These are phyloP conservation scores for Coemansia interrupta DNA, from an alignment of 192 early-diverging fungal genomes.

Conservation along the genomic window DNA sequence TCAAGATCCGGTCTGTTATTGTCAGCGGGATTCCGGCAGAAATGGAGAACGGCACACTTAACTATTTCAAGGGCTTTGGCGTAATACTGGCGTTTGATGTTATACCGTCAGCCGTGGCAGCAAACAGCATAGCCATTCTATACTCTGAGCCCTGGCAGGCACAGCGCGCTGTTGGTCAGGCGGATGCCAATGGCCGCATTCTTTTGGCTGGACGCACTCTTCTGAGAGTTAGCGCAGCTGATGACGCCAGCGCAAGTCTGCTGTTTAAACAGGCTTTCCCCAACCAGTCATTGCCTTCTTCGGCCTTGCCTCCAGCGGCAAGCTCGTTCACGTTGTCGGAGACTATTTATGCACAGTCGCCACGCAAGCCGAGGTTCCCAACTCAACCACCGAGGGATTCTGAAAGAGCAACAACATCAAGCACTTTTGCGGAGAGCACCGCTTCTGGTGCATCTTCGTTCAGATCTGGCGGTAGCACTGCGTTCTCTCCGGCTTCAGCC, in stretches of 20 bases:
- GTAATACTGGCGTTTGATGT: constrained; percentile 37
- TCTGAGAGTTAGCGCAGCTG: constrained; percentile 21
- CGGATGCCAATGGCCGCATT: constrained; percentile 24
- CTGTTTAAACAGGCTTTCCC: constrained; percentile 43
- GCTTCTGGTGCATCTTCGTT: constrained; percentile 24
- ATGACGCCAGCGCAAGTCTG: constrained; percentile 15
- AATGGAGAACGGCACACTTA: constrained; percentile 34
- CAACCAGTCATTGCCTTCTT: constrained; percentile 18
- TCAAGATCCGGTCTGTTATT: constrained; percentile 36
- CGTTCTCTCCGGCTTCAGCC: neutral
- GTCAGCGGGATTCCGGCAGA: constrained; percentile 26
- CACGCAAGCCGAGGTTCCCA: constrained; percentile 15
- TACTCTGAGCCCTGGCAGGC: constrained; percentile 52
- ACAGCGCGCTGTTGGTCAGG: constrained; percentile 34
- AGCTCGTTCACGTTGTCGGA: constrained; percentile 23
- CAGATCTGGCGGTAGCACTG: constrained; percentile 6
- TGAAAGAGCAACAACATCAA: neutral
- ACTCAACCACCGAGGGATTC: constrained; percentile 7
- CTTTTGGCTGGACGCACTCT: constrained; percentile 29
- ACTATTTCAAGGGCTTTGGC: constrained; percentile 37
- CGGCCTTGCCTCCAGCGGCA: constrained; percentile 15
- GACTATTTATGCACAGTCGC: constrained; percentile 40
- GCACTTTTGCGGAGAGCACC: no score
- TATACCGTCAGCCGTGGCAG: constrained; percentile 2
- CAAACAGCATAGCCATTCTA: constrained; percentile 33